Conservation (phyloP, 140 eudicot species). For the Cichorium intybus region DNA sequence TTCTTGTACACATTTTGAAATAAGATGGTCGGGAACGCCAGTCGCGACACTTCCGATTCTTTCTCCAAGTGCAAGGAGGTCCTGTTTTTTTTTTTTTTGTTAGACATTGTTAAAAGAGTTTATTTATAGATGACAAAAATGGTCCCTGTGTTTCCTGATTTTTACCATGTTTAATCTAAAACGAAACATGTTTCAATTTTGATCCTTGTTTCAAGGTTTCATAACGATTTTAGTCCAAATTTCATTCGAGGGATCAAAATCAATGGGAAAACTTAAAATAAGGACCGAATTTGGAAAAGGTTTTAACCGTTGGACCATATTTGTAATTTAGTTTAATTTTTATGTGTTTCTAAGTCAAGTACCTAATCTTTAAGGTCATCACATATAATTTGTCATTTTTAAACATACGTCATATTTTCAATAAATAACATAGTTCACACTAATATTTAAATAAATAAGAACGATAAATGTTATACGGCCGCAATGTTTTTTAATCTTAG, state of each 20-base stretch:
- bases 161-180: background rate
- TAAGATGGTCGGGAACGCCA: slow-evolving; percentile 57
- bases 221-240: background rate
- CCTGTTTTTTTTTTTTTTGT: slow-evolving; percentile 35
- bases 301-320: no score
- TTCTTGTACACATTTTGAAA: slow-evolving; percentile 55
- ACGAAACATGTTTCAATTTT: background rate
- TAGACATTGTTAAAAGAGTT: background rate
- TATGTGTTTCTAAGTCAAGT: no score
- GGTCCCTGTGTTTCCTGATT: background rate
- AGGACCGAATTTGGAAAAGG: no score
- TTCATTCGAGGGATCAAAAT: background rate
- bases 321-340: no score
- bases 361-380: no score
- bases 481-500: no score
- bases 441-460: no score
- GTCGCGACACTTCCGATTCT: slow-evolving; percentile 75
- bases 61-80: slow-evolving; percentile 87
- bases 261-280: no score
- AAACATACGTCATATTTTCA: no score
- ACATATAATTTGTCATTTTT: no score
- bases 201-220: background rate
- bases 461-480: no score
- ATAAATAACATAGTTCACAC: no score
- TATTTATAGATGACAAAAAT: background rate